Base-by-base conservation (phyloP, 1,139 yeast genomes). In the Yamadazyma mexicana region DNA sequence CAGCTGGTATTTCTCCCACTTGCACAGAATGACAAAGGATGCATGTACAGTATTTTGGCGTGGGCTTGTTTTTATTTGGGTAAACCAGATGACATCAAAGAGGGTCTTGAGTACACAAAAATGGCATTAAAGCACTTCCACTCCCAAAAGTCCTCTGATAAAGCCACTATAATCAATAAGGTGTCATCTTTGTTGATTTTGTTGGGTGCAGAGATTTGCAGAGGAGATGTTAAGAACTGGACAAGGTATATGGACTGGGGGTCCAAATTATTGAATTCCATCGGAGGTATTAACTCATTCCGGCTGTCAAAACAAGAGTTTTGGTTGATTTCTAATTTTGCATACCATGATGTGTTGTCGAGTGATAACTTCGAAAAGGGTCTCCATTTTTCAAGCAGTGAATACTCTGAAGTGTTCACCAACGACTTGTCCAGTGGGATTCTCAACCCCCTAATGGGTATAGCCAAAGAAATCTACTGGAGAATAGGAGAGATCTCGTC, bases 271-370 rank as follows among this genome's bases (percentile, higher is more conserved):
- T 69, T 84, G 22, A 62, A 66, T 38, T 58, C 66, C 31, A 72
- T 77, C 47, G 89, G 88, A 11, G 89, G 88, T 0, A 63, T 80
- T 32, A 73, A 78, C 47, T 73, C 73, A 42, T 70, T 69, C 44
- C 68, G 71, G 47, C 67, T 66, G 35, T 78, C 77, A 55, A 79
- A 77, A 47, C 80, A 77, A 43, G 79, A 79, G 45, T 80, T 82
- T 45, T 87, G 92, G 86, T 66, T 87, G 40, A 79, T 84, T 18
- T 78, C 88, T n/a, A 85, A 83, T 58, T 87, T 83, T 61, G 88
- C 89, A 1, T 87, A 86, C 55, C 95, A 87, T 57, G 95, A 86
- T 54, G 73, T 87, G 30, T 66, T 84, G 47, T 81, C 92, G 1
- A 74, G 82, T 38, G 77, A 85, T 11, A 69, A 72, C 26, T 66